Evolutionary conservation across 2,329 filamentous ascomycete genomes (phyloP), one percentile per base, ranked within the genome.

Genomic region (Verticillium tricorpus): DNA sequence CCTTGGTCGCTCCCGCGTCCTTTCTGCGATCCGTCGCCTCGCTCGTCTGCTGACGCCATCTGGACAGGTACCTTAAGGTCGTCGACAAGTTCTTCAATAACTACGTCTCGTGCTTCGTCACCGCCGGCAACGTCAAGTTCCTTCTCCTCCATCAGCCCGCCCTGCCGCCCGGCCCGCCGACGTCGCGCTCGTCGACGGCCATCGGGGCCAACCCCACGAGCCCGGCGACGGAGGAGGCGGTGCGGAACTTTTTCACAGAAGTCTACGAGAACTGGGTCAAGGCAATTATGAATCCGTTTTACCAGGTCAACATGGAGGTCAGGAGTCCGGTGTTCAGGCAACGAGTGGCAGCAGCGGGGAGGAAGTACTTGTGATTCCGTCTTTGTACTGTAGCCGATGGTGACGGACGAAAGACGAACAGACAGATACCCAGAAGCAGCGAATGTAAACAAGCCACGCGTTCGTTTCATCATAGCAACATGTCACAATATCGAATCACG

Each of bases 221-320:
- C 63, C 89, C 92, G 6, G 92, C 94, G 73, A 96, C 94, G 5
- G 95, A 99, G 78, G 95, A 99, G 78, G 94, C 95, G 5, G 91
- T 98, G 69, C 88, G 92, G 73, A 92, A 92, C 76, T 99, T 98
- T 79, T 97, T 99, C 79, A 83, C 85, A 17, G 95, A 99, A 73
- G 91, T 97, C 14, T 98, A 97, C 78, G 95, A 99, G 78, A 92
- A 89, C 68, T 99, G 94, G 89, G 86, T 97, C 67, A 99, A 99
- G 83, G 91, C 93, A 14, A 88, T 93, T 62, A 98, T 99, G 95
- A 98, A 88, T 72, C 95, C 95, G 0, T 99, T 99, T 75, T 98
- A 97, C 79, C 83, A 85, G 60, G 86, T 89, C 61, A 94, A 96
- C 67, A 90, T 90, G 82, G 89, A 91, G 68, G 88, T 99, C 59